A percentile compares a stretch with the other conserved stretches of the same genome.
Evolutionary conservation across 768 basidiomycete species (phyloP).

Genomic region (Asterophora parasitica): DNA sequence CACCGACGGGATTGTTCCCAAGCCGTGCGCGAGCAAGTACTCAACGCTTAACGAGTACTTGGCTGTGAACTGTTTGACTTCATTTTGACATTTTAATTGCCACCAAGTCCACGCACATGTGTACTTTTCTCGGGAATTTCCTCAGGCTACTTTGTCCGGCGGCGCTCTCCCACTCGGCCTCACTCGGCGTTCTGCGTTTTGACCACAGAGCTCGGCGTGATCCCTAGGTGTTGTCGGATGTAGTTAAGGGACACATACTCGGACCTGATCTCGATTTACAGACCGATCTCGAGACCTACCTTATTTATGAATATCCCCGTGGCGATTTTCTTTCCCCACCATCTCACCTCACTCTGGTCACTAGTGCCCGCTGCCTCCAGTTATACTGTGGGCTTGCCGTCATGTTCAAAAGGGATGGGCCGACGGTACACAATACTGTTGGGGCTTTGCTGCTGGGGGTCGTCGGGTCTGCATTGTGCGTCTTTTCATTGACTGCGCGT

Average conservation of each 20-base stretch:
- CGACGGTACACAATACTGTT: conserved; percentile 35
- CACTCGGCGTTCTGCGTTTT: neutral
- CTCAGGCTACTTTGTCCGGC: neutral
- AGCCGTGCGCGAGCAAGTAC: no score
- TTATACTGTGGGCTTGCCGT: neutral
- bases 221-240: neutral
- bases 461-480: conserved; percentile 31
- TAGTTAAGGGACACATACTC: conserved; percentile 5
- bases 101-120: no score
- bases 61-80: no score
- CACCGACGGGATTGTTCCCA: neutral
- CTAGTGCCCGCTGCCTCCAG: neutral
- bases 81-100: no score
- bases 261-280: conserved; percentile 3
- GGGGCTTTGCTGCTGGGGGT: conserved; percentile 34
- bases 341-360: neutral
- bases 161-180: neutral
- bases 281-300: neutral
- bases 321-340: conserved; percentile 5
- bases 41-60: no score
- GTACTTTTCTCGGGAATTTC: neutral
- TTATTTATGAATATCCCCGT: neutral
- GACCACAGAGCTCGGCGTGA: neutral
- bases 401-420: conserved; percentile 23
- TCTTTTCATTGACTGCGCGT: neutral